Evolutionary conservation across 1,284 basidiomycete genomes (phyloP), one percentile per base, ranked within the genome.

Genomic region (Trichosporon ovoides): DNA sequence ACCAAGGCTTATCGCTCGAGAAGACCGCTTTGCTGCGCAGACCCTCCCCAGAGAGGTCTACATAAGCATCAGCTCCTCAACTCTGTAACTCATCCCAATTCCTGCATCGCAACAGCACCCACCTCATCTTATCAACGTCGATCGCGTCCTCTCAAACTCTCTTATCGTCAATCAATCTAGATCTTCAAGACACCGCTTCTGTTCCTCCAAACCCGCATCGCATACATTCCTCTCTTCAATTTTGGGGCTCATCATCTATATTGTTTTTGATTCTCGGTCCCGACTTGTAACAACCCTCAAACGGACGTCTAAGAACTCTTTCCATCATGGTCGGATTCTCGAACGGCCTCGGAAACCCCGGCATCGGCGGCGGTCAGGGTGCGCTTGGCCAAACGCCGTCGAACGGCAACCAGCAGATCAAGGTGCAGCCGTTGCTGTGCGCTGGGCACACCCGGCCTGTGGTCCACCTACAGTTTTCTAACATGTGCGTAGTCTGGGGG

Each of bases 381-480:
- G n/a, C 43, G 14, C 43, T 48, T 48, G 34, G 16, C 56, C 60
- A 49, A 55, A 54, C 43, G 53, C 43, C 43, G 43, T 48, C 43
- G 43, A 66, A 61, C 50, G 57, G 55, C 19, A 64, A 60, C 52
- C 62, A 61, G 34, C 63, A 56, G 12, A 56, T 70, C 56, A 77
- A 77, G 57, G 73, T 75, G 38, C 76, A 78, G 60, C 80, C 80
- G n/a, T 68, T 81, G 9, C 73, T 80, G n/a, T 81, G 80, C 57
- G 78, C 77, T 5, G 81, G 81, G 14, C 81, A 83, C 68, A 83
- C 81, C 6, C 73, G 92, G 66, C 92, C 93, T 38, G 91, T 96
- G 63, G 92, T 91, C 36, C 93, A 97, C 75, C 85, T 96, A 59
- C 91, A 91, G 62, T 95, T 96, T 79, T 96, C 92, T 24, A 78